Conservation (phyloP, 2,329 filamentous ascomycete genomes). For the Rhynchosporium agropyri region DNA sequence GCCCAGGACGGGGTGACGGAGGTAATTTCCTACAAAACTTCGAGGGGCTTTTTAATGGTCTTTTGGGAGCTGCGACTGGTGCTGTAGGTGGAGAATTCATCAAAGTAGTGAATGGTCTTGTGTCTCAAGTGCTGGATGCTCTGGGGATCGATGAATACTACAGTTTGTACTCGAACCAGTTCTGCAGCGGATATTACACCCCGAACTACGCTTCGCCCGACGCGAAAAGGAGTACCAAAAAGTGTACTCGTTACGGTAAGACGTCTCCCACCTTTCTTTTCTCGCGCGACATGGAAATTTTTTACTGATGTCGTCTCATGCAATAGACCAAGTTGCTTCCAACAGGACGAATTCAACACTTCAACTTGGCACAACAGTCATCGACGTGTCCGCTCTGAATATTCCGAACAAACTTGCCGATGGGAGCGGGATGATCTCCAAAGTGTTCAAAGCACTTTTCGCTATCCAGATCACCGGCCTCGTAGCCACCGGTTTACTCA, state of each 20-base stretch:
- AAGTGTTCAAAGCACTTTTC: constrained; percentile 20
- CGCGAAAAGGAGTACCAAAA: constrained; percentile 17
- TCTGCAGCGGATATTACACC: constrained; percentile 24
- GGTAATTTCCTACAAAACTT: constrained; percentile 17
- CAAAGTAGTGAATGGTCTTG: constrained; percentile 16
- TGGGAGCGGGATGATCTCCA: constrained; percentile 8
- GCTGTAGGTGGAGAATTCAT: constrained; percentile 19
- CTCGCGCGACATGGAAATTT: background rate
- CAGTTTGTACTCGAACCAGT: constrained; percentile 26
- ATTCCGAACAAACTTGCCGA: constrained; percentile 24
- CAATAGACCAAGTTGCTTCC: constrained; percentile 19
- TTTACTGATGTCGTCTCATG: background rate
- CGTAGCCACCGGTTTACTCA: constrained; percentile 21
- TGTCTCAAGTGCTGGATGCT: constrained; percentile 16
- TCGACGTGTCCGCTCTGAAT: constrained; percentile 32
- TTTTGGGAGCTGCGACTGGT: constrained; percentile 20
- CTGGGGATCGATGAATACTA: constrained; percentile 30
- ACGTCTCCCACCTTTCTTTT: background rate
- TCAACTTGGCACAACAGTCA: constrained; percentile 24
- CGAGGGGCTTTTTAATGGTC: constrained; percentile 11
- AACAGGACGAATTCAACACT: constrained; percentile 24
- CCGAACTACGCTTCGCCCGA: constrained; percentile 19
- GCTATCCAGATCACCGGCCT: constrained; percentile 29
- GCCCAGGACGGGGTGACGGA: background rate
- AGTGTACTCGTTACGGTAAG: constrained; percentile 27